Base-by-base conservation (phyloP, 1,284 basidiomycete genomes). In the Pyrrhoderma noxium region DNA sequence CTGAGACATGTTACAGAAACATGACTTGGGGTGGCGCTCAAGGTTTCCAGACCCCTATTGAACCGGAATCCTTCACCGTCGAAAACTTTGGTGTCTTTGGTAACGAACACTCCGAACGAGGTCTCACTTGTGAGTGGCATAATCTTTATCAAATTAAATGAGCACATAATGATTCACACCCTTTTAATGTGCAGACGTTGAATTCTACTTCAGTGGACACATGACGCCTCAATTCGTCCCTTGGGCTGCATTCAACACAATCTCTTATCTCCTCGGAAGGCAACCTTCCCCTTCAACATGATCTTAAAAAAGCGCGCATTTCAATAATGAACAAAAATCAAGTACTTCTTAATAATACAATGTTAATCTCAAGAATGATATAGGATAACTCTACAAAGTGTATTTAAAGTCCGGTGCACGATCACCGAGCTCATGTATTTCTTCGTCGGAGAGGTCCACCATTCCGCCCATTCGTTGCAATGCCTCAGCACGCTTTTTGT, bases 331-430 rank as follows among this genome's bases (percentile, higher is more conserved):
- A 40, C n/a, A 16, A n/a, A 21, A 40, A 18, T 18, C n/a, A 7
- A 40, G n/a, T 40, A 5, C 14, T 18, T 9, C 35, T 37, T 40
- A 8, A 16, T 40, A 16, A 18, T 40, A 16, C 38, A 8, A 21
- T 21, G 16, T 21, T 40, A 18, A 18, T 21, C 14, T 40, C 4
- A 2, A 13, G 16, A 7, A n/a, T n/a, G n/a, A n/a, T n/a, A n/a
- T n/a, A n/a, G n/a, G n/a, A n/a, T n/a, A n/a, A n/a, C n/a, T 42
- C 37, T 52, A 52, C 27, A 82, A 49, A 2, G 70, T 80, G 57
- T 85, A 85, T 56, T 75, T 69, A 60, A 85, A 85, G 58, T 80
- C 77, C 2, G 80, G 80, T 1, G 82, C 77, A 40, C 74, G 69
- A 59, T 85, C 82, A 0, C 83, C 83, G 63, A 85, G 53, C 54